phyloP scores from a whole-genome alignment of 495 filamentous ascomycete species.

The Penicillium egyptiacum region DNA sequence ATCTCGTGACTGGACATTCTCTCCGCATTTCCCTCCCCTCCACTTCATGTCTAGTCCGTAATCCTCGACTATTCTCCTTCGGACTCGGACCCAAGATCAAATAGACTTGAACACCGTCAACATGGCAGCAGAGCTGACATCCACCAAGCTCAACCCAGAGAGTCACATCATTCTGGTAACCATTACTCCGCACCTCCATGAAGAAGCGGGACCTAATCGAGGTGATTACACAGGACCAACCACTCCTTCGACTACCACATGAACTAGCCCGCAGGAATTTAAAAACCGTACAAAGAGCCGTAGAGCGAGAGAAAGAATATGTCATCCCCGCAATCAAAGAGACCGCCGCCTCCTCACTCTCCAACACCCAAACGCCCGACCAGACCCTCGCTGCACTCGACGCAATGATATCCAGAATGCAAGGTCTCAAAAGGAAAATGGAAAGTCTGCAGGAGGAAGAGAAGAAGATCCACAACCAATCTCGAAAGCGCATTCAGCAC shows the following conservation, averaged over 20 bases:
- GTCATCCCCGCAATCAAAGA: slow-evolving; percentile 70
- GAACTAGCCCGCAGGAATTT: slow-evolving; percentile 92
- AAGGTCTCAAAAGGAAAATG: slow-evolving; percentile 84
- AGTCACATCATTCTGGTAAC: slow-evolving; percentile 68
- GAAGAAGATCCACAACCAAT: slow-evolving; percentile 65
- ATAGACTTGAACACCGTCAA: background rate
- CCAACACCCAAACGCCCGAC: slow-evolving; percentile 57
- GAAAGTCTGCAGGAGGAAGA: slow-evolving; percentile 75
- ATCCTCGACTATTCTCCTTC: background rate
- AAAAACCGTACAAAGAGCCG: slow-evolving; percentile 76
- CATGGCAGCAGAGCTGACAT: slow-evolving; percentile 56
- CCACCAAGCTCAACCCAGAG: slow-evolving; percentile 71
- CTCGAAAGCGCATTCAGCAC: slow-evolving; percentile 74
- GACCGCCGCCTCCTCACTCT: slow-evolving; percentile 64
- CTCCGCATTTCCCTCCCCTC: slow-evolving; percentile 30
- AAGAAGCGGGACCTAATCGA: slow-evolving; percentile 18
- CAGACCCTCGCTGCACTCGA: slow-evolving; percentile 77
- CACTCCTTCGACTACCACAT: slow-evolving; percentile 85
- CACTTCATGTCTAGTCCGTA: slow-evolving; percentile 14
- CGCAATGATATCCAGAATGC: slow-evolving; percentile 78
- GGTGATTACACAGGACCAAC: slow-evolving; percentile 71
- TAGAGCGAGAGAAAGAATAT: slow-evolving; percentile 74
- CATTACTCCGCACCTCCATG: slow-evolving; percentile 13
- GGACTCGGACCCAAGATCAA: background rate
- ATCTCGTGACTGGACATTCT: slow-evolving; percentile 17